Conservation (phyloP, 805 yeast genomes). For the Myxozyma udenii region DNA sequence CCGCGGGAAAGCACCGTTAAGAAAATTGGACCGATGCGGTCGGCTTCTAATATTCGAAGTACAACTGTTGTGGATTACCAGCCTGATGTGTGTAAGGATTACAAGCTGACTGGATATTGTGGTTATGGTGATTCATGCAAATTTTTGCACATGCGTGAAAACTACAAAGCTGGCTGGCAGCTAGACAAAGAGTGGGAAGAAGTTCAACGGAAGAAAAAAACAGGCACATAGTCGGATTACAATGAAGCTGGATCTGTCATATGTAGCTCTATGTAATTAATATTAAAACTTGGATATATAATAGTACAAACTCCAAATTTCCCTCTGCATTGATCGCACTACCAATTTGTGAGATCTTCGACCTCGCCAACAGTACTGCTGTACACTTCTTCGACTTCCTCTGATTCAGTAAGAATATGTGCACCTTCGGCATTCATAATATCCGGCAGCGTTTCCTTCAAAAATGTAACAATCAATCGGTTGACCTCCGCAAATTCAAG, state of each 20-base stretch:
- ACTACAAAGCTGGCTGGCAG: conserved; percentile 68
- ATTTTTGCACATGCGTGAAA: conserved; percentile 87
- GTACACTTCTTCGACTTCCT: conserved; percentile 46
- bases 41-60: conserved; percentile 51
- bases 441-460: conserved; percentile 55
- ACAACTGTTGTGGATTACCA: conserved; percentile 80
- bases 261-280: conserved; percentile 35
- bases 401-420: conserved; percentile 34
- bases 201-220: conserved; percentile 32
- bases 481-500: conserved; percentile 84
- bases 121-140: conserved; percentile 98
- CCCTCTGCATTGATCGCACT: too few species aligned
- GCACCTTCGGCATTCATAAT: conserved; percentile 51
- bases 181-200: conserved; percentile 68
- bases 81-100: conserved; percentile 93
- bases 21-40: conserved; percentile 43
- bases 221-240: too few species aligned
- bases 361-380: conserved; percentile 85
- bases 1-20: conserved; percentile 20
- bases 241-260: neutral
- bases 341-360: conserved; percentile 87
- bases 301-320: neutral
- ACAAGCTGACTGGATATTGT: conserved; percentile 85
- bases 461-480: conserved; percentile 62
- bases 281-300: conserved; percentile 6